phyloP scores from a whole-genome alignment of 2,329 filamentous ascomycete genomes.

The Exophiala calicioides region DNA sequence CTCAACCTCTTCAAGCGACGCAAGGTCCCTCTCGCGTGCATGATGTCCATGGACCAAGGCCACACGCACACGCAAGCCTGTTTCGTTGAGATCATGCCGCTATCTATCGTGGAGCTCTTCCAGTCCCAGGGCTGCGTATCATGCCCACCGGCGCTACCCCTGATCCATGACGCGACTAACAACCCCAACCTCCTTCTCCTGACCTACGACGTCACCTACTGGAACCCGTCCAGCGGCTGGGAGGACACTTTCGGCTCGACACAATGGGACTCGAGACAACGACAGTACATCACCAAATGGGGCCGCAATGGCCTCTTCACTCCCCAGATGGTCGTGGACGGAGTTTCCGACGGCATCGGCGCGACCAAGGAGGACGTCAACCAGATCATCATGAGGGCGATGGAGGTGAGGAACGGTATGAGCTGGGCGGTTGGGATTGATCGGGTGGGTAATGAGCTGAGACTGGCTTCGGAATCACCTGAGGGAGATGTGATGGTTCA shows the following conservation, averaged over 20 bases:
- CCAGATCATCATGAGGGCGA: conserved; percentile 19
- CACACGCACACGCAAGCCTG: conserved; percentile 27
- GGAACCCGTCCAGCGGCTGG: conserved; percentile 24
- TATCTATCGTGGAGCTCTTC: conserved; percentile 27
- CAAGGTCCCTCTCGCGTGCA: conserved; percentile 23
- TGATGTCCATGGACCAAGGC: conserved; percentile 19
- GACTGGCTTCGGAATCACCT: conserved; percentile 16
- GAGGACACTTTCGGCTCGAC: conserved; percentile 24
- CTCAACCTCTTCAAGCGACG: conserved; percentile 22
- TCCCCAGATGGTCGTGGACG: conserved; percentile 25
- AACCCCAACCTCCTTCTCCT: conserved; percentile 25
- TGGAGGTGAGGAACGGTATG: conserved; percentile 21
- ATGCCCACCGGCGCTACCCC: conserved; percentile 24
- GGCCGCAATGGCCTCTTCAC: conserved; percentile 23
- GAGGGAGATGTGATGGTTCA: conserved; percentile 22
- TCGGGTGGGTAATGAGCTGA: conserved; percentile 18
- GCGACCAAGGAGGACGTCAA: conserved; percentile 20
- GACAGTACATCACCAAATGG: conserved; percentile 21
- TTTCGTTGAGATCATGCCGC: conserved; percentile 25
- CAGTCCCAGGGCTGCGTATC: conserved; percentile 26
- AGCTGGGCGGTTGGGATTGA: conserved; percentile 20
- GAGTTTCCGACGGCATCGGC: conserved; percentile 22
- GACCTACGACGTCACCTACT: conserved; percentile 28
- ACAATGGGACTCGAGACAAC: conserved; percentile 23
- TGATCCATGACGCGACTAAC: conserved; percentile 22